Percentiles rank a stretch among this genome's conserved stretches.
Evolutionary conservation across 2,329 filamentous ascomycete species (phyloP).

Genomic region (Talaromyces sp.): DNA sequence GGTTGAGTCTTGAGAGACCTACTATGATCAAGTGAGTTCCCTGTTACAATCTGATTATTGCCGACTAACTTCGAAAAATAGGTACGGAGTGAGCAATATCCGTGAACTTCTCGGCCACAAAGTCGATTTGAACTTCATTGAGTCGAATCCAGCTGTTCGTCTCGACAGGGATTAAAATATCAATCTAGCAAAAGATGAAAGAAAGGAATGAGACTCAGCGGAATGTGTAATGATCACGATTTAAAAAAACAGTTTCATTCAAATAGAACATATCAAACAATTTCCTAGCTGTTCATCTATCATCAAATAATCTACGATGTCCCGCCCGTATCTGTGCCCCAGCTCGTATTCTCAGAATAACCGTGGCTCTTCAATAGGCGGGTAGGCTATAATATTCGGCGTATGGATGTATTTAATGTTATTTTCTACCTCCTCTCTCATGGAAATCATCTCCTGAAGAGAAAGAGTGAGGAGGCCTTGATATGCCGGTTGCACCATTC

Average conservation of each 20-base stretch:
- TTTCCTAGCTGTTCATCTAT: not conserved
- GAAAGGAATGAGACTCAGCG: not conserved
- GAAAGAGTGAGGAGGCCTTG: conserved; percentile 44
- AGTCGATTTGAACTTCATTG: conserved; percentile 89
- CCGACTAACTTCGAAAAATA: conserved; percentile 22
- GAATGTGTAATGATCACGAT: conserved; percentile 6
- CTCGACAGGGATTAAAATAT: conserved; percentile 70
- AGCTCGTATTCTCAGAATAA: conserved; percentile 52
- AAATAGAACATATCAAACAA: not conserved
- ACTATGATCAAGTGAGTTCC: conserved; percentile 89
- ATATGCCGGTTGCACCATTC: conserved; percentile 35
- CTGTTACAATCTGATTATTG: not conserved
- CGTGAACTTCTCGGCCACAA: conserved; percentile 91
- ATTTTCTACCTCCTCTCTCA: conserved; percentile 45
- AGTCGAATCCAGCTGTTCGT: conserved; percentile 84
- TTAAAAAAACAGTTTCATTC: not conserved
- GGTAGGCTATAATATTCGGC: conserved; percentile 35
- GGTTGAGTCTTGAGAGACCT: conserved; percentile 83
- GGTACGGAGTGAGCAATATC: conserved; percentile 78
- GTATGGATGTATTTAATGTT: conserved; percentile 30
- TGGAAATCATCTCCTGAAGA: conserved; percentile 19
- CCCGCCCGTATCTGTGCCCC: conserved; percentile 67
- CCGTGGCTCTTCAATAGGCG: conserved; percentile 64
- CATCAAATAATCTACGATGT: conserved; percentile 41
- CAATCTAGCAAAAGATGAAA: not conserved